Base-by-base conservation (phyloP, 129 eudicot species). In the Pulicaria dysenterica region DNA sequence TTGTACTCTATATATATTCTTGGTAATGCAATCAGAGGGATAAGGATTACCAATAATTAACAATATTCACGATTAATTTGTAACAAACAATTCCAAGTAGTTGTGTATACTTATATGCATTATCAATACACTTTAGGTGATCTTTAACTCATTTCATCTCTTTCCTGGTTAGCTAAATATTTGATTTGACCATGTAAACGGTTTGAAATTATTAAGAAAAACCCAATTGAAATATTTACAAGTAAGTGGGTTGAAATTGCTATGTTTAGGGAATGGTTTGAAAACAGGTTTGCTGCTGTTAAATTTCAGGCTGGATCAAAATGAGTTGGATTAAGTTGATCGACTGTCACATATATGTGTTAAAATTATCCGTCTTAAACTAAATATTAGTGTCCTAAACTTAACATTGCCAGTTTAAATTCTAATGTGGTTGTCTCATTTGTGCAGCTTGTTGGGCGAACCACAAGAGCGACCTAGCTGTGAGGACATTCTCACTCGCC, bases 401-500 rank as follows among this genome's bases (percentile, higher is more conserved):
- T 11, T 19, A 8, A 9, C 9, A 15, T 53, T 60, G 39, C 55
- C 41, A 11, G 45, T 7, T 53, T 42, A 64, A 77, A 42, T 15
- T 5, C 38, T 69, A 43, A 31, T 55, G 12, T 47, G 67, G 13
- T 12, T 14, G 42, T 15, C 11, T 48, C 14, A 58, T 65, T 61
- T 2, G 51, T 87, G 83, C 89, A 93, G 97, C 90, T 88, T 94
- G 98, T 80, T 94, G 98, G 98, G 93, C 86, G 96, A 94, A 72
- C 86, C 98, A 34, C 77, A 83, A 0, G 87, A 85, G 47, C 85
- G 98, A 53, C 98, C 98, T 48, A 90, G 95, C 74, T 87, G 96
- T 60, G 86, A 81, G 86, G 91, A 80, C 61, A 84, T 94, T 41
- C 95, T 90, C 42, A 74, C 81, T 48, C 98, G 98, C 46, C 80